Evolutionary conservation across 495 filamentous ascomycete species (phyloP), one percentile per base, ranked within the genome.

Genomic region (Aspergillus taichungensis): DNA sequence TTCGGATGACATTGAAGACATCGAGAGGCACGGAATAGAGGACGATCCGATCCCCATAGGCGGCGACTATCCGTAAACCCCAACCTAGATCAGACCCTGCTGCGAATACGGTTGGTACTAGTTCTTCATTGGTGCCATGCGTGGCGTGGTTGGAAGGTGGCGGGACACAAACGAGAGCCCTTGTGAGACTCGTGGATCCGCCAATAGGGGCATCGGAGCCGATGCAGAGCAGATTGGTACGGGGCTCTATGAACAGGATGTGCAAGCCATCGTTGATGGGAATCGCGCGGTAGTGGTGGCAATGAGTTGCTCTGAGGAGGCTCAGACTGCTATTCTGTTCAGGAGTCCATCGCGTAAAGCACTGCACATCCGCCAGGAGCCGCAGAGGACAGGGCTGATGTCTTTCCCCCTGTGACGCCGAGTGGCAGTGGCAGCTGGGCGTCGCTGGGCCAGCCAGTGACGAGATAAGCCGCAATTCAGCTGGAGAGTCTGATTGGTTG

Each of bases 181-280:
- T 59, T 0, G 60, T 66, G 6, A 79, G 58, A 51, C 71, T 76
- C 7, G 72, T 69, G 10, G 66, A 64, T 10, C 73, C 71, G 11
- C 74, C 77, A 14, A 78, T 61, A n/a, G 79, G 82, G 1, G 79
- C 69, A 61, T 86, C 80, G 43, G 72, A 76, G 4, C 84, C 83
- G 4, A 88, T 66, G 50, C 77, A 85, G n/a, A 87, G 67, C 3
- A 69, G 45, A 6, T 70, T 73, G 13, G 72, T 76, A 6, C 62
- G 62, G 5, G 83, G 82, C 46, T 87, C 83, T 7, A 78, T 80
- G 63, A 85, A 88, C 14, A 87, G 61, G 30, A 88, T 67, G 49
- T 87, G 80, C 34, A 76, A 67, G 1, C 84, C 82, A 58, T 87
- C 84, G 49, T 79, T 80, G 35, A 86, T 63, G 1, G 84, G 84